phyloP scores from a whole-genome alignment of 208 protist genomes.

The Trypanosoma theileri region DNA sequence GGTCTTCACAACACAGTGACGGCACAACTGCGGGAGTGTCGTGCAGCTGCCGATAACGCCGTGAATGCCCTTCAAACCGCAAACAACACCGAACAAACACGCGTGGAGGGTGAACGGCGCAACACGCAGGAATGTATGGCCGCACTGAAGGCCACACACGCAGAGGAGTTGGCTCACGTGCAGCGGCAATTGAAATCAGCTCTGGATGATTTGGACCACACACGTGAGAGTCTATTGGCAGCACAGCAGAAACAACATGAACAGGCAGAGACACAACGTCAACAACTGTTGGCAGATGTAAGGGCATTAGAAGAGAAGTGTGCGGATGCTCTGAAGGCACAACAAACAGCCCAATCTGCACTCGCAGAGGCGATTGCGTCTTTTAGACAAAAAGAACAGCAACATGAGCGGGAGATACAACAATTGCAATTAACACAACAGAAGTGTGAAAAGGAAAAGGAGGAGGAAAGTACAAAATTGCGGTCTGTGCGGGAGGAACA shows the following conservation, averaged over 20 bases:
- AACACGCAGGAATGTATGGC: conserved; percentile 18
- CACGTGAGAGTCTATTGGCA: conserved; percentile 9
- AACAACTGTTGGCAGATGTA: conserved; percentile 3
- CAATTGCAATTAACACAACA: not conserved
- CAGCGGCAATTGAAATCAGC: conserved; percentile 26
- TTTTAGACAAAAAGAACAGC: not conserved
- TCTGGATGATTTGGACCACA: conserved; percentile 16
- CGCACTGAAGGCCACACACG: conserved; percentile 20
- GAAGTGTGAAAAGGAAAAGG: conserved; percentile 1
- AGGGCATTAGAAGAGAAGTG: conserved; percentile 1
- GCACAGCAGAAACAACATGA: not conserved
- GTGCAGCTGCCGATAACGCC: not conserved
- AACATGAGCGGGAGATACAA: conserved; percentile 10
- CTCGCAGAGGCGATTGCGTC: not conserved
- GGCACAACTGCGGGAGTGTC: conserved; percentile 18
- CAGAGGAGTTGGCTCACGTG: conserved; percentile 3
- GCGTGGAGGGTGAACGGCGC: conserved; percentile 12
- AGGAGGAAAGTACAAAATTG: not conserved
- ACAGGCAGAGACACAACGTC: conserved; percentile 7
- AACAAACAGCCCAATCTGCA: not conserved
- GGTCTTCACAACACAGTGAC: not conserved
- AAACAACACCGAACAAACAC: not conserved
- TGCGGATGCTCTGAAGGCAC: not conserved
- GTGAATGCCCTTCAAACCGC: conserved; percentile 19
- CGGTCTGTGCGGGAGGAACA: not conserved